Percentiles rank a stretch among this genome's conserved stretches.
These are phyloP conservation scores for Podila verticillata DNA, from an alignment of 192 early-diverging fungal species.

Conservation along the genomic window DNA sequence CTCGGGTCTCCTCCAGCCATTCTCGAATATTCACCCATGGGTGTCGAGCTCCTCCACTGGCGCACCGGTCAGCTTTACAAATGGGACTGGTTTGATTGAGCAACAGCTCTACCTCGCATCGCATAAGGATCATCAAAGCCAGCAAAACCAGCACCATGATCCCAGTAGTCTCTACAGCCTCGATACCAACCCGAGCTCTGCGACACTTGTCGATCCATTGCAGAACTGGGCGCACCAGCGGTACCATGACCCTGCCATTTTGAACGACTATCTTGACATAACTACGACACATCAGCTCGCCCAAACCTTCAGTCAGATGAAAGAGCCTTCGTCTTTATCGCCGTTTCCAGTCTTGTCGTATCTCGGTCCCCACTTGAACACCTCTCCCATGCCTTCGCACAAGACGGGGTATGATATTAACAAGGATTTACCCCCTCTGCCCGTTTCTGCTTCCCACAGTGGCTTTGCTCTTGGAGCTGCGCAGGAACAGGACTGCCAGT, in stretches of 20 bases:
- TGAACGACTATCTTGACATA: background rate
- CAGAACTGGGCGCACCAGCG: background rate
- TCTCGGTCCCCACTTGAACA: background rate
- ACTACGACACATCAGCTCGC: background rate
- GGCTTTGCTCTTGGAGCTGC: background rate
- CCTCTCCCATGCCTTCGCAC: background rate
- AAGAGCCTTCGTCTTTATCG: background rate
- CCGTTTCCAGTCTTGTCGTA: background rate
- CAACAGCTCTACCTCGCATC: background rate
- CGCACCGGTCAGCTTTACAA: background rate
- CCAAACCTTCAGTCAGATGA: background rate
- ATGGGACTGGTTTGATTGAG: background rate
- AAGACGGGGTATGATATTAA: background rate
- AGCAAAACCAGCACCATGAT: too few relatives aligned
- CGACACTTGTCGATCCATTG: background rate
- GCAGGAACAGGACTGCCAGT: background rate
- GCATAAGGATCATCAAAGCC: too few relatives aligned
- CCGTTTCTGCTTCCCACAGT: background rate
- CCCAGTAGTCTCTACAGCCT: too few relatives aligned
- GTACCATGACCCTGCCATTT: background rate
- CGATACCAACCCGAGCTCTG: too few relatives aligned
- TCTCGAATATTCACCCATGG: background rate
- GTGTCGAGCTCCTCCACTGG: background rate
- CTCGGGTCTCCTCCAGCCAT: background rate
- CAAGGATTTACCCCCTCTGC: background rate